Percentiles rank a stretch among this genome's conserved stretches.
Conservation (phyloP, 768 basidiomycete genomes). For the Pisolithus marmoratus region DNA sequence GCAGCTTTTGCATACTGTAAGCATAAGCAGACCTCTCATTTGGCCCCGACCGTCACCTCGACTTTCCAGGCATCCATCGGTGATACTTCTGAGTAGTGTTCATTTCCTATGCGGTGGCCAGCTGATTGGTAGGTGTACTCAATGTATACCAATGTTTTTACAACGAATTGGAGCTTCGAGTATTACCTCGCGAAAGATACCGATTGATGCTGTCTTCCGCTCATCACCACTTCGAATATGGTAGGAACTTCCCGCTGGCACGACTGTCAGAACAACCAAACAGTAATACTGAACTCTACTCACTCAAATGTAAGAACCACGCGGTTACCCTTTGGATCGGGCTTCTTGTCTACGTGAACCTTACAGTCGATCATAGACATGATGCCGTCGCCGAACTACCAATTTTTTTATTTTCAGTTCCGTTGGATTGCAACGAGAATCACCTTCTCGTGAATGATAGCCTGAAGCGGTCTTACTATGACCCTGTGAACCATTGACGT, state of each 20-base stretch:
- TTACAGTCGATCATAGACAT: conserved; percentile 89
- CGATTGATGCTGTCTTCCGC: neutral
- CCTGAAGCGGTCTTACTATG: conserved; percentile 28
- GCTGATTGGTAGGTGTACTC: no score
- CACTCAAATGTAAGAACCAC: conserved; percentile 78
- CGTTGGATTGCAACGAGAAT: neutral
- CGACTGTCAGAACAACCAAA: no score
- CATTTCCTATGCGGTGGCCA: no score
- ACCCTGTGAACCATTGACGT: neutral
- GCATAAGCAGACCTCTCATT: no score
- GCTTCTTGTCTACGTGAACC: conserved; percentile 60
- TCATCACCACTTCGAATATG: conserved; percentile 63
- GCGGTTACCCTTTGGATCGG: conserved; percentile 74
- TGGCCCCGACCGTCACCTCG: no score
- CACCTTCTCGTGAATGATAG: conserved; percentile 76
- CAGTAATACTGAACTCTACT: conserved; percentile 21
- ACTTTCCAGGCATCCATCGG: no score
- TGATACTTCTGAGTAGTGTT: no score
- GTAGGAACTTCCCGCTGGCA: conserved; percentile 68
- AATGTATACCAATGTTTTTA: no score
- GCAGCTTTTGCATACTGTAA: no score
- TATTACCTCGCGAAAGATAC: no score
- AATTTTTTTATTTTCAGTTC: neutral
- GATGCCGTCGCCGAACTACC: conserved; percentile 78
- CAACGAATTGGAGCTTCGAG: no score